Evolutionary conservation across 1,139 yeast genomes (phyloP), one percentile per base, ranked within the genome.

Genomic region (Lipomyces yarrowii): DNA sequence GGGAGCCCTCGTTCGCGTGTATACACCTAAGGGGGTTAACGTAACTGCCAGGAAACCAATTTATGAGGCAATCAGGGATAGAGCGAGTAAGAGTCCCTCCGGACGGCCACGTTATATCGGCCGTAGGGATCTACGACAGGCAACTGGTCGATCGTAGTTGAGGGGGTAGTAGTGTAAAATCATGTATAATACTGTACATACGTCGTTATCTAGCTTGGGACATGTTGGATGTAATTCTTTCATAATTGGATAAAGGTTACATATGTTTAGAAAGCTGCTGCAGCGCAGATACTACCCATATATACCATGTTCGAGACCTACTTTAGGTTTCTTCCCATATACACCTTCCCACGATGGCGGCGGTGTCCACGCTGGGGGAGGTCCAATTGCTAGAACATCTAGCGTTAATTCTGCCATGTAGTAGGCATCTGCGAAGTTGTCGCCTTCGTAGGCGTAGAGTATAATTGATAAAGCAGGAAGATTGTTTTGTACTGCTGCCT

Each of bases 261-360:
- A 46, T 21, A 32, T 15, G 8, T 23, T 37, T 21, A 33, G 21
- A 18, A n/a, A 13, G 3, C 15, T 23, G 18, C 30, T n/a, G 30
- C 39, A 5, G 15, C 21, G 8, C 21, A 10, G n/a, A 48, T 13
- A 54, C 75, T 73, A 90, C 53, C 90, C 88, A 73, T 86, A 90
- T 42, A 90, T 76, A 0, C 97, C 97, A 63, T 87, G 88, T 74
- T 91, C 96, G 73, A 89, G 77, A 0, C 96, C 88, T 48, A 81
- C 71, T 0, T 96, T 92, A 2, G 87, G 79, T 0, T 87, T 86
- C 70, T 84, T 87, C 1, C 98, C 98, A 74, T 93, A 93, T 0
- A 89, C 89, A 3, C 96, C 92, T 13, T 77, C 77, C 98, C 98
- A 93, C 56, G 97, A 90, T 15, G 82, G 79, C 0, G 98, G 98